phyloP scores from a whole-genome alignment of 129 eudicot genomes.

The sunflower (Helianthus annuus) region DNA sequence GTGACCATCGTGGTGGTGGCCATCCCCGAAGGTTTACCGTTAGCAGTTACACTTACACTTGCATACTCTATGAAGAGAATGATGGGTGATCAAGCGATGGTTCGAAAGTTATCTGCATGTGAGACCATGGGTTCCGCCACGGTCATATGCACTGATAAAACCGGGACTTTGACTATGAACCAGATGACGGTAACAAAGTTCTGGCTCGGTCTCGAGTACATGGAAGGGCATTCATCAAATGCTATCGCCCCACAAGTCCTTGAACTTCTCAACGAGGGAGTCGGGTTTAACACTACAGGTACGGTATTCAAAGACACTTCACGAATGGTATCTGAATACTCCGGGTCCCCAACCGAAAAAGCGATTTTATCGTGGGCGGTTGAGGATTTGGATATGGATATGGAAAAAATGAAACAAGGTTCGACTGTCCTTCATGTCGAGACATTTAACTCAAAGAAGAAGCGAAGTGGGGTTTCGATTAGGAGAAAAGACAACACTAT shows the following conservation, averaged over 20 bases:
- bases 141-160: conserved; percentile 83
- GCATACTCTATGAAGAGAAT: conserved; percentile 93
- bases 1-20: conserved; percentile 95
- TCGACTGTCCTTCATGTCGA: conserved; percentile 59
- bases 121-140: conserved; percentile 98
- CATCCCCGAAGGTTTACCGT: conserved; percentile 82
- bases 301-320: conserved; percentile 45
- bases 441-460: conserved; percentile 76
- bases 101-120: conserved; percentile 81
- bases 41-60: conserved; percentile 83
- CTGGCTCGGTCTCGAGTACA: conserved; percentile 55
- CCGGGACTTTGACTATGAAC: conserved; percentile 80
- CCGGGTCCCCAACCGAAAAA: conserved; percentile 88
- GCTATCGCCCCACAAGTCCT: conserved; percentile 28
- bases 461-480: conserved; percentile 66
- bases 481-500: conserved; percentile 28
- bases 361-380: conserved; percentile 89
- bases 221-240: conserved; percentile 23
- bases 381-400: conserved; percentile 61
- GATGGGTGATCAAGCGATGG: conserved; percentile 95
- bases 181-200: conserved; percentile 80
- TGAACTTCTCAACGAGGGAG: conserved; percentile 59
- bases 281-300: conserved; percentile 80
- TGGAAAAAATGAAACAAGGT: conserved; percentile 52
- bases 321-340: conserved; percentile 43